Conservation (phyloP, 108 stramenopile species). For the Schizochytrium sp. region DNA sequence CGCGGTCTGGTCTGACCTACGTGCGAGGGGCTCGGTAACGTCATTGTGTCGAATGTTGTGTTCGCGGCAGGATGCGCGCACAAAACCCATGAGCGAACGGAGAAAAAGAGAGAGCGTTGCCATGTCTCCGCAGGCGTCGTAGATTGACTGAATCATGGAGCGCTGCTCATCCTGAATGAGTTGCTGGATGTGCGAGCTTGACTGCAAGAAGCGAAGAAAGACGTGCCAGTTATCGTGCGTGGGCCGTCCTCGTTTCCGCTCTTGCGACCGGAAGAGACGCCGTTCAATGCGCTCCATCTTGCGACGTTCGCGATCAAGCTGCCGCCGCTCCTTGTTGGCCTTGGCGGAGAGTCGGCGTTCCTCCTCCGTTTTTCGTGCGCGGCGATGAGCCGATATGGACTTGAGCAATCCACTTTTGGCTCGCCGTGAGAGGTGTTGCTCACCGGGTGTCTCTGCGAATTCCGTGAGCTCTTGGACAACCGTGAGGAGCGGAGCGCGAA, state of each 20-base stretch:
- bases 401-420: not conserved
- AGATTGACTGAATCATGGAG: not conserved
- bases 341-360: not conserved
- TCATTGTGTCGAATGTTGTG: not conserved
- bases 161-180: not conserved
- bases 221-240: not conserved
- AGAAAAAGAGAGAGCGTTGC: not conserved
- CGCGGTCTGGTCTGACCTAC: not conserved
- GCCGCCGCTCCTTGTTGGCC: not conserved
- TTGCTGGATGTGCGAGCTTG: not conserved
- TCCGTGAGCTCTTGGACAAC: not conserved
- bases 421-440: not conserved
- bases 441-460: not conserved
- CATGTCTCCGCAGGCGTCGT: not conserved
- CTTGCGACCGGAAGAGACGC: not conserved
- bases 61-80: not conserved
- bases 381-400: not conserved
- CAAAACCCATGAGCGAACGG: not conserved
- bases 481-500: not conserved
- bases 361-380: not conserved
- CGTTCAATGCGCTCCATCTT: not conserved
- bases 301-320: not conserved
- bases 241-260: not conserved
- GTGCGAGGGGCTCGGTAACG: not conserved
- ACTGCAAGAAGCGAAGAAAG: not conserved